A percentile compares a stretch with the other conserved stretches of the same genome.
phyloP scores from a whole-genome alignment of 176 grass and related monocot genomes.

The Cenchrus fungigraminus region DNA sequence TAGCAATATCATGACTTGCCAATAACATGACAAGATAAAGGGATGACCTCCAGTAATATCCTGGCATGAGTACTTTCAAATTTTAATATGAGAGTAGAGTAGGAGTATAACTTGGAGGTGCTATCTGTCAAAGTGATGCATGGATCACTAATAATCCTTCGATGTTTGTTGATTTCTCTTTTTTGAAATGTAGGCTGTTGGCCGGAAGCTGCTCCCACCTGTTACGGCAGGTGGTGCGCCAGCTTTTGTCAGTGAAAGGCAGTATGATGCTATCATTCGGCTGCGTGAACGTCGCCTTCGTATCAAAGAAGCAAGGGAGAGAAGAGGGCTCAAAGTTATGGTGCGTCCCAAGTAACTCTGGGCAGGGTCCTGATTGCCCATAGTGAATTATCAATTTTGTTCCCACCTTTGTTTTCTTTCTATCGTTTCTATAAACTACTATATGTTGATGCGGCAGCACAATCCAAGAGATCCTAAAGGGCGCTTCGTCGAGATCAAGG shows the following conservation, averaged over 20 bases:
- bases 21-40: background rate
- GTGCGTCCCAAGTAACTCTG: slow-evolving; percentile 33
- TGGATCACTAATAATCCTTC: background rate
- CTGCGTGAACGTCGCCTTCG: slow-evolving; percentile 39
- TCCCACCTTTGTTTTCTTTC: background rate
- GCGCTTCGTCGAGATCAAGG: background rate
- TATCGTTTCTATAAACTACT: background rate
- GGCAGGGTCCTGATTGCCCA: slow-evolving; percentile 7
- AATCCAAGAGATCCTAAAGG: background rate
- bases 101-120: background rate
- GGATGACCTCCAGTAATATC: background rate
- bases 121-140: slow-evolving; percentile 14
- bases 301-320: slow-evolving; percentile 42
- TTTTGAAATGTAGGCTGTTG: slow-evolving; percentile 39
- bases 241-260: slow-evolving; percentile 61
- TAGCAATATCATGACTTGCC: background rate
- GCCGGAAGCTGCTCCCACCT: slow-evolving; percentile 49
- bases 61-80: background rate
- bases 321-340: slow-evolving; percentile 40
- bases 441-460: slow-evolving; percentile 36
- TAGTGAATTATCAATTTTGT: background rate
- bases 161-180: background rate
- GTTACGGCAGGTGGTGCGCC: slow-evolving; percentile 42
- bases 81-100: background rate
- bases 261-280: slow-evolving; percentile 64